phyloP scores from a whole-genome alignment of 2,329 filamentous ascomycete species.

The Raffaelea arxii region DNA sequence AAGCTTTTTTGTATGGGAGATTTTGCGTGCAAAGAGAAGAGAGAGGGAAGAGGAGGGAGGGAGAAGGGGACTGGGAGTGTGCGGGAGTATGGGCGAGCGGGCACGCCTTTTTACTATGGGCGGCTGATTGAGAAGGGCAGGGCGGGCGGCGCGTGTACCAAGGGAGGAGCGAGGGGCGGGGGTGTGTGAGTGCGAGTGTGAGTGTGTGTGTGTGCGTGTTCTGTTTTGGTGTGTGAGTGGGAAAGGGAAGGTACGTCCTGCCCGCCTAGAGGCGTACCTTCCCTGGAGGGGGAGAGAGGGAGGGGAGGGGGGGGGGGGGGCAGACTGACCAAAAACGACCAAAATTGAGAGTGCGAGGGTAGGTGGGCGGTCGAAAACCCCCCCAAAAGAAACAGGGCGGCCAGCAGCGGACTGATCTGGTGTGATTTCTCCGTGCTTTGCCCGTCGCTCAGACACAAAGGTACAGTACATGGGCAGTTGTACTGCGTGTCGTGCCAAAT shows the following conservation, averaged over 20 bases:
- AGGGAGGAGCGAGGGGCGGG: not conserved
- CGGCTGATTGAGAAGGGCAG: constrained; percentile 45
- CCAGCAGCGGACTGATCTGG: constrained; percentile 10
- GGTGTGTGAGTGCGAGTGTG: constrained; percentile 7
- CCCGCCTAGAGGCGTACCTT: too few species aligned
- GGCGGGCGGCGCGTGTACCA: constrained; percentile 3
- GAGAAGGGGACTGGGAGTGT: constrained; percentile 50
- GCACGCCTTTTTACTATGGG: constrained; percentile 54
- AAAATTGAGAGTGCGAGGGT: constrained; percentile 8
- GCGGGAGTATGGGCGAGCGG: constrained; percentile 44
- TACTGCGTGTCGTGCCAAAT: constrained; percentile 8
- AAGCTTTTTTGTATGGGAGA: constrained; percentile 49
- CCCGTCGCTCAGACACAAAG: constrained; percentile 8
- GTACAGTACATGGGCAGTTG: constrained; percentile 10
- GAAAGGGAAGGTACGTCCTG: not conserved
- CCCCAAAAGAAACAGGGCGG: constrained; percentile 10
- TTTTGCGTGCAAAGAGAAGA: constrained; percentile 28
- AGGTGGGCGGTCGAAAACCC: constrained; percentile 16
- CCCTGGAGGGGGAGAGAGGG: too few species aligned
- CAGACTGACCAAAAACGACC: too few species aligned
- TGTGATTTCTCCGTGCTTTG: constrained; percentile 8
- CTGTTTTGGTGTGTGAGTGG: constrained; percentile 1
- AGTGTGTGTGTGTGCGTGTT: not conserved
- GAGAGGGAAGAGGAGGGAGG: constrained; percentile 40
- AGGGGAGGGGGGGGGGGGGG: not conserved